Evolutionary conservation across 1,284 basidiomycete genomes (phyloP), one percentile per base, ranked within the genome.

Genomic region (Austropuccinia psidii): DNA sequence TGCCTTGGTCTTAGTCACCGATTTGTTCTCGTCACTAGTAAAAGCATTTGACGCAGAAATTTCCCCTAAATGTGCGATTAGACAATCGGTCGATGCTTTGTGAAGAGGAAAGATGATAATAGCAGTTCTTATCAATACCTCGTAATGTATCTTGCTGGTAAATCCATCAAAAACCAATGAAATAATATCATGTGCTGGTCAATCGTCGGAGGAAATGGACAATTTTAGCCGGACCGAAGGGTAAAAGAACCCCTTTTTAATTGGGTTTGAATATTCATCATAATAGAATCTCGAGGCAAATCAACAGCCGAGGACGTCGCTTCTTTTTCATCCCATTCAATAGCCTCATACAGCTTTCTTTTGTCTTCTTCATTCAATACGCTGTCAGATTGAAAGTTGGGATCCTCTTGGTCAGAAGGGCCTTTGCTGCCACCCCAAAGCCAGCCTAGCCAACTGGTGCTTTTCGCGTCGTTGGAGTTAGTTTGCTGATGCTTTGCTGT

Each of bases 341-440:
- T 88, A 19, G 91, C 87, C 77, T 93, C 90, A 82, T 97, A 97
- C 29, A 98, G 85, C 82, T 98, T 88, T 79, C 90, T 90, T 66
- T 91, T 88, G 81, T 98, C 93, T 79, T 95, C 90, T 55, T 94
- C 93, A 17, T 90, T 94, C 85, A 95, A 89, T 31, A 87, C 81
- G 13, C 88, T 87, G 29, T 86, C 83, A 86, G 47, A 83, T 80
- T 76, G 84, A n/a, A n/a, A n/a, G 75, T 77, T 76, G 64, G 85
- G 78, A 4, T 78, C 78, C 24, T 78, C 77, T 1, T 76, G 47
- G 41, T 78, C 85, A 43, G 68, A 75, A 17, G 64, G 73, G n/a
- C n/a, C n/a, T n/a, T n/a, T n/a, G 19, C 70, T 76, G 0, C 66
- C 74, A 15, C 89, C 89, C 90, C 92, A 94, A 4, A 94, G 80